phyloP scores from a whole-genome alignment of 2,329 filamentous ascomycete genomes.

The Aulographum hederae region DNA sequence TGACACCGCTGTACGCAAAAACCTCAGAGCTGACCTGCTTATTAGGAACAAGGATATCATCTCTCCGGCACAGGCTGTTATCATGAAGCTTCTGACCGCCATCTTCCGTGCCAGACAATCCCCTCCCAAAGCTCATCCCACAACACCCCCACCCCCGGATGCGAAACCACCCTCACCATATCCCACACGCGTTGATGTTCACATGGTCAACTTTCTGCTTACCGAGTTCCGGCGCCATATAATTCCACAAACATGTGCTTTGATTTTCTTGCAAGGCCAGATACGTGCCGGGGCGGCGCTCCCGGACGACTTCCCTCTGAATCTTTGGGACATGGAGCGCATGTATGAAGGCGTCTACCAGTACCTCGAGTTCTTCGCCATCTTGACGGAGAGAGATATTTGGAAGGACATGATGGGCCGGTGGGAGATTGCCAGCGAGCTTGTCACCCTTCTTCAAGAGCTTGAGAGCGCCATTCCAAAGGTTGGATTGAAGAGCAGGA shows the following conservation, averaged over 20 bases:
- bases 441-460: conserved; percentile 71
- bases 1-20: background rate
- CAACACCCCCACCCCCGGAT: conserved; percentile 6
- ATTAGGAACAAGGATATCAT: conserved; percentile 72
- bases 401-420: conserved; percentile 74
- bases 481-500: background rate
- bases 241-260: conserved; percentile 82
- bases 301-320: conserved; percentile 77
- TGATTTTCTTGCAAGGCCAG: conserved; percentile 84
- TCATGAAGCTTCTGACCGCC: conserved; percentile 77
- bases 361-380: conserved; percentile 84
- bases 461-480: conserved; percentile 66
- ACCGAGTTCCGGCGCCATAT: conserved; percentile 84
- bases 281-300: conserved; percentile 61
- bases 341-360: conserved; percentile 90
- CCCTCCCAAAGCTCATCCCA: conserved; percentile 20
- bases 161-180: conserved; percentile 12
- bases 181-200: conserved; percentile 34
- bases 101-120: conserved; percentile 54
- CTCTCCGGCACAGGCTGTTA: conserved; percentile 81
- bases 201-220: conserved; percentile 74
- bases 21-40: background rate
- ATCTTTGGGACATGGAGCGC: conserved; percentile 94
- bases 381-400: conserved; percentile 67
- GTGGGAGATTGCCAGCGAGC: conserved; percentile 80